phyloP scores from a whole-genome alignment of 805 yeast species.

The Wickerhamiella dianesei region DNA sequence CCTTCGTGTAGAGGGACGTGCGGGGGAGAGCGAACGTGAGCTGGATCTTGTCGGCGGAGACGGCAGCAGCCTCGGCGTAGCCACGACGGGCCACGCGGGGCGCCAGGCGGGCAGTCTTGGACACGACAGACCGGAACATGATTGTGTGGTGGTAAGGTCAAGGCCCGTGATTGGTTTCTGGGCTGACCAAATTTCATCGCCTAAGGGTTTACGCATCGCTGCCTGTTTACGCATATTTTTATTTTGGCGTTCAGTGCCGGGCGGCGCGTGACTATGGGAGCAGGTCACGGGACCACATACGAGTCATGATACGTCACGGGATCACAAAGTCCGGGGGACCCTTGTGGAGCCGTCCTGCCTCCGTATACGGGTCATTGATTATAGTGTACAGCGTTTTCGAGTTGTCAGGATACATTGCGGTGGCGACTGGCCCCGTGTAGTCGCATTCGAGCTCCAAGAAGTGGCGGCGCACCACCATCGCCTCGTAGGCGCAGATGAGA shows the following conservation, averaged over 20 bases:
- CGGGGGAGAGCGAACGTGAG: conserved; percentile 87
- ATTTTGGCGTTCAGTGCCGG: no score
- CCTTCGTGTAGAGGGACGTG: conserved; percentile 16
- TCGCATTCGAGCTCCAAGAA: conserved; percentile 3
- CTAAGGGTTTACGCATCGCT: background rate
- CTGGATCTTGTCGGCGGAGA: conserved; percentile 55
- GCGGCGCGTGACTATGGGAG: no score
- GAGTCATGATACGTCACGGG: background rate
- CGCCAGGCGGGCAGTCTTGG: conserved; percentile 15
- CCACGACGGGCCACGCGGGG: conserved; percentile 26
- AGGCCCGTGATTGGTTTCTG: background rate
- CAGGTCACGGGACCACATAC: background rate
- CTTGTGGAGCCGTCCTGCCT: background rate
- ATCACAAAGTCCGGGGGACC: background rate
- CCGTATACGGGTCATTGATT: background rate
- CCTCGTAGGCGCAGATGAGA: conserved; percentile 5
- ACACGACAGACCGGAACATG: conserved; percentile 18
- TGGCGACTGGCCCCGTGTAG: background rate
- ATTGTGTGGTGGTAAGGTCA: conserved; percentile 8
- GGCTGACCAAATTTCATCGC: background rate
- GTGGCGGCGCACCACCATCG: conserved; percentile 4
- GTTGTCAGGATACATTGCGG: background rate
- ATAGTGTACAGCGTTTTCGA: background rate
- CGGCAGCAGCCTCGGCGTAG: conserved; percentile 71
- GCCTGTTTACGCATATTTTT: no score